Evolutionary conservation across 1,284 basidiomycete genomes (phyloP).

Genomic region (Neotropicomus parvogracilis): DNA sequence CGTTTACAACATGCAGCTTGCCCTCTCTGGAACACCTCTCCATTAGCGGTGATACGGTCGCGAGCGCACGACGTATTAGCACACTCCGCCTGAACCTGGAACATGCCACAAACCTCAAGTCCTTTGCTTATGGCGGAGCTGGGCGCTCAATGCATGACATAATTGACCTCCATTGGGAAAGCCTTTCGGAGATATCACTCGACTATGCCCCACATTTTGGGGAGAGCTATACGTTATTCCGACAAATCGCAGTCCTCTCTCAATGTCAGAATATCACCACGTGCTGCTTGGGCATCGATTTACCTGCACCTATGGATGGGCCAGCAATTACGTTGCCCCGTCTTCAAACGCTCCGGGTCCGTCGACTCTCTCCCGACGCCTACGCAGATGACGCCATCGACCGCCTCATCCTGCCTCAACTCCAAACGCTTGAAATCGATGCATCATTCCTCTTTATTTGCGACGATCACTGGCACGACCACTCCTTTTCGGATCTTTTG

Average conservation of each 20-base stretch:
- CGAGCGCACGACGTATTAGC: background rate
- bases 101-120: conserved; percentile 17
- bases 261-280: conserved; percentile 19
- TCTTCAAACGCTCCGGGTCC: conserved; percentile 18
- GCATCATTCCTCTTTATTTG: background rate
- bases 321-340: conserved; percentile 9
- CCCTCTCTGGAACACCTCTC: conserved; percentile 13
- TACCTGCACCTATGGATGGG: background rate
- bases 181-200: conserved; percentile 15
- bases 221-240: background rate
- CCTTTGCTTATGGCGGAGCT: conserved; percentile 17
- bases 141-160: background rate
- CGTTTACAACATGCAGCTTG: conserved; percentile 19
- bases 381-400: conserved; percentile 5
- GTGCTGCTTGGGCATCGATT: conserved; percentile 17
- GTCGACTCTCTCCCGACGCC: conserved; percentile 3
- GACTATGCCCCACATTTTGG: conserved; percentile 8
- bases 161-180: conserved; percentile 14
- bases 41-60: conserved; percentile 3
- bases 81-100: conserved; percentile 5
- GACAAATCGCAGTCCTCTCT: conserved; percentile 5
- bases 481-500: conserved; percentile 19
- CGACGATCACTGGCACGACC: conserved; percentile 6
- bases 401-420: conserved; percentile 16
- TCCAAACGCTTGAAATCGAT: conserved; percentile 19